Base-by-base conservation (phyloP, 805 yeast species). In the Teunomyces gatunensis region DNA sequence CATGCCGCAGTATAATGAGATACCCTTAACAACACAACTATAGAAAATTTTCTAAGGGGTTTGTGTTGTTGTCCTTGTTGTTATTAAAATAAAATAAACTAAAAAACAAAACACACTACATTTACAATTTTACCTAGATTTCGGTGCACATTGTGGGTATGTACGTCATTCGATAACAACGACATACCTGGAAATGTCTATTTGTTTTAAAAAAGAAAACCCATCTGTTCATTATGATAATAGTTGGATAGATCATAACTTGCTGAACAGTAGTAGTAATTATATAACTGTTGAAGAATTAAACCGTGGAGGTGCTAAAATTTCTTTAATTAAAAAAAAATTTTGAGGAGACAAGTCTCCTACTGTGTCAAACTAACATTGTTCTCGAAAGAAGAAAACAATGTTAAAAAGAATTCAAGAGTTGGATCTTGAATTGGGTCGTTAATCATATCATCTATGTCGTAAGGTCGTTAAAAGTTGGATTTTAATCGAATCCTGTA, bases 401-500 rank as follows among this genome's bases (percentile, higher is more conserved):
- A 32, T 6, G 11, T 25, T 25, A 32, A 32, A 13, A 10, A 15
- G n/a, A 33, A 25, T 37, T 44, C 47, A 50, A 53, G 52, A 50
- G 53, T 50, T 45, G 54, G 54, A 50, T 50, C 53, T 48, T 47
- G 50, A 49, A 47, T 43, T 47, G 49, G 47, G 50, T 52, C 51
- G 45, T 48, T 41, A 49, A 47, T 52, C 55, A 46, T 49, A 37
- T 29, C 43, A 52, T 49, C 52, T 49, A 49, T 52, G 52, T 49
- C 54, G 46, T 53, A 47, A 49, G 56, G 61, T 59, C 64, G 61
- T 60, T 59, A 61, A 65, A 68, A 68, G 73, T 67, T 68, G 73
- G 73, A 68, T 63, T 62, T 63, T 61, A 62, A 61, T 52, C 61
- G 61, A 51, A 45, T 45, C 44, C 44, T 33, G 40, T 35, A 33